These are phyloP conservation scores for Trichosporon sp. DNA, from an alignment of 1,284 basidiomycete species.

Conservation along the genomic window DNA sequence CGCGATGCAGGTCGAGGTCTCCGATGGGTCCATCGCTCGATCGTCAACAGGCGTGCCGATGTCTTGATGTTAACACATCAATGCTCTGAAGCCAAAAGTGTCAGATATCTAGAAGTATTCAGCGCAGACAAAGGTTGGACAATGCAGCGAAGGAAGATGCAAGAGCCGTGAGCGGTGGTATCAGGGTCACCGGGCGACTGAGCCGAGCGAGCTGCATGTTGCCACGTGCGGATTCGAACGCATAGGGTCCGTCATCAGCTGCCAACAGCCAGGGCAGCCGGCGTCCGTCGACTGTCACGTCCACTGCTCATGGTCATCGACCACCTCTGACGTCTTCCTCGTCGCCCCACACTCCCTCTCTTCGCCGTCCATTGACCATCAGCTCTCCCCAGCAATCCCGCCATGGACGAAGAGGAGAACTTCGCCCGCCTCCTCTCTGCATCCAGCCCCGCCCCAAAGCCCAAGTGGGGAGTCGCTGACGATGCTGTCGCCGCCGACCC, in stretches of 20 bases:
- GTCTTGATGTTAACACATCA: too few species aligned
- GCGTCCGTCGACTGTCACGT: too few species aligned
- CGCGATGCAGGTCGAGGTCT: too few species aligned
- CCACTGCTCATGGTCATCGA: background rate
- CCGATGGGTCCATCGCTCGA: too few species aligned
- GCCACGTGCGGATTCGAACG: background rate
- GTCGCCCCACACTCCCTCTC: background rate
- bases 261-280: background rate
- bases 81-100: too few species aligned
- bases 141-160: background rate
- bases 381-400: background rate
- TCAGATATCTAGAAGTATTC: too few species aligned
- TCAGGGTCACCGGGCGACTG: background rate
- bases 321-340: background rate
- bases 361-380: background rate
- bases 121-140: too few species aligned
- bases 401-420: conserved; percentile 42
- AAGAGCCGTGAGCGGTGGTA: background rate
- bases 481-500: conserved; percentile 29
- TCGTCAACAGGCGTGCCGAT: too few species aligned
- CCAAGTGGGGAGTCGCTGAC: conserved; percentile 22
- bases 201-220: background rate
- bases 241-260: background rate
- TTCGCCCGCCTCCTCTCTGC: conserved; percentile 41
- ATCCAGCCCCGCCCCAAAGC: conserved; percentile 27